Evolutionary conservation across 1,139 yeast genomes (phyloP).

Genomic region (Candida labiduridarum): DNA sequence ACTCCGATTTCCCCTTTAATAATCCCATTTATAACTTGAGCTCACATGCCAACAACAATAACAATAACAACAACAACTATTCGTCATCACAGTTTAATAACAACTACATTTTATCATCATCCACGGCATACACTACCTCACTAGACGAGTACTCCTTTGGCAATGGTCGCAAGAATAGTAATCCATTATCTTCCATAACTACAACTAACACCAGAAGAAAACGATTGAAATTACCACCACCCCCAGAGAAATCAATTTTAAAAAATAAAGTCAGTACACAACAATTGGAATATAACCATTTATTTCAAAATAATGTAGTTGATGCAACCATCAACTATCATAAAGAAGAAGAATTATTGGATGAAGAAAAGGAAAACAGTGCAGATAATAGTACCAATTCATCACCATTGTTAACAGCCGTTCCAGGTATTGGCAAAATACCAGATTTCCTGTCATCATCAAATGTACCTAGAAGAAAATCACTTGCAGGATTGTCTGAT

Average conservation of each 20-base stretch:
- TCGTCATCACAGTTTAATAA: not conserved
- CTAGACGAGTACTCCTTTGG: constrained; percentile 1
- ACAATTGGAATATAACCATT: constrained; percentile 29
- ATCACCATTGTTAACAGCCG: constrained; percentile 1
- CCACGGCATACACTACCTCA: not conserved
- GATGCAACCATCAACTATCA: constrained; percentile 25
- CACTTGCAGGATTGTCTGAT: constrained; percentile 63
- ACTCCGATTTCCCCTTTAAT: constrained; percentile 9
- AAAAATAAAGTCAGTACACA: constrained; percentile 40
- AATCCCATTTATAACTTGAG: constrained; percentile 12
- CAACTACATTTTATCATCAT: constrained; percentile 3
- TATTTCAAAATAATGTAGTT: constrained; percentile 27
- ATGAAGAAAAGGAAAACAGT: constrained; percentile 11
- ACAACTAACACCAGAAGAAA: constrained; percentile 10
- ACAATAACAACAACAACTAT: not conserved
- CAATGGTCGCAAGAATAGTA: not conserved
- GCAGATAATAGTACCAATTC: not conserved
- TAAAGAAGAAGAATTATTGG: constrained; percentile 15
- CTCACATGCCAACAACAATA: not conserved
- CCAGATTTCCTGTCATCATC: constrained; percentile 6
- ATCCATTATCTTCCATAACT: not conserved
- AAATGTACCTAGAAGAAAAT: constrained; percentile 42
- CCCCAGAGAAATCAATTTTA: constrained; percentile 44
- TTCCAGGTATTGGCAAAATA: not conserved
- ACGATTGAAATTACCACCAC: constrained; percentile 23